Conservation (phyloP, 2,329 filamentous ascomycete genomes). For the Corynespora cassiicola region DNA sequence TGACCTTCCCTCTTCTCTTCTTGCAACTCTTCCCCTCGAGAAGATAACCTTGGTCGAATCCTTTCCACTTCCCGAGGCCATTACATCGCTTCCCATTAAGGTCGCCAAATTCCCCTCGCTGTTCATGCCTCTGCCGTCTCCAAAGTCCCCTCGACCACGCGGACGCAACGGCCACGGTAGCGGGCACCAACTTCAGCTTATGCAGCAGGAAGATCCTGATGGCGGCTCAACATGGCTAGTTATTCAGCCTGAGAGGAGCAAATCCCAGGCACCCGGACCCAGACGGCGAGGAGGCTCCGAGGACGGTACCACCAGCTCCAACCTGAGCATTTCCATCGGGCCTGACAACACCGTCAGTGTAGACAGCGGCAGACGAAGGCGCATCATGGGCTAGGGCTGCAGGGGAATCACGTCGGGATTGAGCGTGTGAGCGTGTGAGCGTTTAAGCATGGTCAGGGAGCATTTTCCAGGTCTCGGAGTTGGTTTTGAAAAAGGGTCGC, state of each 20-base stretch:
- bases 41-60: slow-evolving; percentile 43
- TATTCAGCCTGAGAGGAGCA: slow-evolving; percentile 43
- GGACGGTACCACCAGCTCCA: slow-evolving; percentile 40
- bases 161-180: slow-evolving; percentile 29
- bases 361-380: slow-evolving; percentile 40
- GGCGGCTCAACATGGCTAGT: slow-evolving; percentile 46
- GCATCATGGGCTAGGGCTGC: slow-evolving; percentile 39
- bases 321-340: slow-evolving; percentile 44
- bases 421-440: too few species aligned
- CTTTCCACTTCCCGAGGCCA: slow-evolving; percentile 30
- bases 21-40: slow-evolving; percentile 38
- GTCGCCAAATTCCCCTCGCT: slow-evolving; percentile 32
- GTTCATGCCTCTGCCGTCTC: slow-evolving; percentile 36
- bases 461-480: too few species aligned
- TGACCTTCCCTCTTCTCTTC: slow-evolving; percentile 36
- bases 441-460: too few species aligned
- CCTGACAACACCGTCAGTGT: slow-evolving; percentile 47
- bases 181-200: slow-evolving; percentile 40
- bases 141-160: slow-evolving; percentile 28
- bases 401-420: too few species aligned
- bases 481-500: too few species aligned
- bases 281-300: slow-evolving; percentile 28
- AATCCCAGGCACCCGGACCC: slow-evolving; percentile 31
- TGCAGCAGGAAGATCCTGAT: slow-evolving; percentile 41
- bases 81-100: slow-evolving; percentile 37